These are phyloP conservation scores for Deinandra increscens DNA, from an alignment of 129 eudicot species.

Conservation along the genomic window DNA sequence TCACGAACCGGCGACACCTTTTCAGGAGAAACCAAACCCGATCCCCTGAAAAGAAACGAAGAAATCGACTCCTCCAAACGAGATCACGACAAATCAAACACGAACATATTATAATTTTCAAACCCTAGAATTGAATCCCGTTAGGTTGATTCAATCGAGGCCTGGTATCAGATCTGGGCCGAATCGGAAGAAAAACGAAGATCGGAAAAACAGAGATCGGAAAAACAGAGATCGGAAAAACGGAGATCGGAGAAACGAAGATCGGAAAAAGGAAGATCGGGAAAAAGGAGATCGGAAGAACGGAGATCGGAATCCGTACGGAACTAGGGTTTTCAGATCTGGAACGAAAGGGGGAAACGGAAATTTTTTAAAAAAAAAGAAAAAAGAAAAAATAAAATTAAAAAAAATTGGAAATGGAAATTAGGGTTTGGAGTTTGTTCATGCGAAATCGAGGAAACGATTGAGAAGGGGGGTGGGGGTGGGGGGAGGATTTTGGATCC, in stretches of 20 bases:
- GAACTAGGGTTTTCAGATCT: constrained; percentile 40
- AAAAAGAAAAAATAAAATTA: neutral
- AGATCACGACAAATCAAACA: constrained; percentile 1
- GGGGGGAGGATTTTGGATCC: constrained; percentile 36
- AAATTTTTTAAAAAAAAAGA: no score
- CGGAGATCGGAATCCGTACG: constrained; percentile 28
- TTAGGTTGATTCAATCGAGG: neutral
- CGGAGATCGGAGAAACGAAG: no score
- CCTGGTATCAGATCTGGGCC: constrained; percentile 29
- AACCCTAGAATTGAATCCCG: constrained; percentile 24
- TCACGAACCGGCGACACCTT: neutral
- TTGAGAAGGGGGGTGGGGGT: constrained; percentile 18
- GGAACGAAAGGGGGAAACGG: constrained; percentile 10
- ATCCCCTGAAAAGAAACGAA: neutral
- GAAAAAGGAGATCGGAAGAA: no score
- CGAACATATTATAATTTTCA: neutral
- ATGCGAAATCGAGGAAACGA: no score
- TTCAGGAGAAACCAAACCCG: neutral
- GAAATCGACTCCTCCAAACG: neutral
- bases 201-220: no score
- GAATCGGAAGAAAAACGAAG: neutral
- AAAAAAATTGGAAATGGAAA: neutral
- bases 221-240: no score
- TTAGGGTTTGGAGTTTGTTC: constrained; percentile 49
- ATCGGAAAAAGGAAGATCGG: no score